phyloP scores from a whole-genome alignment of 2,329 filamentous ascomycete genomes.

The Scolecobasidium constrictum region DNA sequence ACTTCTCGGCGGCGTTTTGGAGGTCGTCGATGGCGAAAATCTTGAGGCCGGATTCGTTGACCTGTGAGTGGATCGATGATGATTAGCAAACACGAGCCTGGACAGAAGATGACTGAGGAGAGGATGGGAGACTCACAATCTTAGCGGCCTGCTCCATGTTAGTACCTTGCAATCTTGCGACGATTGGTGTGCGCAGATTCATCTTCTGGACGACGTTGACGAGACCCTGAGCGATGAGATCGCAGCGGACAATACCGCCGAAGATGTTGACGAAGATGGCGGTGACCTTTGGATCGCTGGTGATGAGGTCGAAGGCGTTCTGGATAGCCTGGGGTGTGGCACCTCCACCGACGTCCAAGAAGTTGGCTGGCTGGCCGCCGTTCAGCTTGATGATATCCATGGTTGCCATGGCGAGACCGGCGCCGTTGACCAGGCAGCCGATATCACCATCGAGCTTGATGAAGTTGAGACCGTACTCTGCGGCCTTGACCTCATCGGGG shows the following conservation, averaged over 20 bases:
- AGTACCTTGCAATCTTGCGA: slow-evolving; percentile 93
- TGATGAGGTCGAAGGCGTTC: slow-evolving; percentile 97
- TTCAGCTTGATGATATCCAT: slow-evolving; percentile 99
- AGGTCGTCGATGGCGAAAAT: slow-evolving; percentile 99
- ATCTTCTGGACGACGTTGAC: slow-evolving; percentile 91
- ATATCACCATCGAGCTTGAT: slow-evolving; percentile 99
- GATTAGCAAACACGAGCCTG: not conserved
- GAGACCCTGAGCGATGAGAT: slow-evolving; percentile 91
- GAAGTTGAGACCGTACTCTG: slow-evolving; percentile 91
- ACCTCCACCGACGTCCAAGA: slow-evolving; percentile 96
- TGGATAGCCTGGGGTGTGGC: slow-evolving; percentile 94
- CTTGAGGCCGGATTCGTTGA: slow-evolving; percentile 97
- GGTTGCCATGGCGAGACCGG: slow-evolving; percentile 97
- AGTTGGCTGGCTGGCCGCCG: slow-evolving; percentile 91
- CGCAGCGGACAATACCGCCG: slow-evolving; percentile 95
- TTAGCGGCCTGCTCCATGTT: slow-evolving; percentile 94
- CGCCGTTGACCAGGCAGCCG: slow-evolving; percentile 97
- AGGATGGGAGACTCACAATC: slow-evolving; percentile 39
- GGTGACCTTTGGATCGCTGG: slow-evolving; percentile 93
- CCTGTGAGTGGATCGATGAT: slow-evolving; percentile 29
- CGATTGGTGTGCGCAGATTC: slow-evolving; percentile 93
- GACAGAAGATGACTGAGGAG: not conserved
- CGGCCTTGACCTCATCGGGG: slow-evolving; percentile 92
- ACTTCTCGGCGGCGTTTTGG: slow-evolving; percentile 93
- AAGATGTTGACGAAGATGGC: slow-evolving; percentile 99